Evolutionary conservation across 139 green algal species (phyloP).

Genomic region (Raphidocelis subcapitata): DNA sequence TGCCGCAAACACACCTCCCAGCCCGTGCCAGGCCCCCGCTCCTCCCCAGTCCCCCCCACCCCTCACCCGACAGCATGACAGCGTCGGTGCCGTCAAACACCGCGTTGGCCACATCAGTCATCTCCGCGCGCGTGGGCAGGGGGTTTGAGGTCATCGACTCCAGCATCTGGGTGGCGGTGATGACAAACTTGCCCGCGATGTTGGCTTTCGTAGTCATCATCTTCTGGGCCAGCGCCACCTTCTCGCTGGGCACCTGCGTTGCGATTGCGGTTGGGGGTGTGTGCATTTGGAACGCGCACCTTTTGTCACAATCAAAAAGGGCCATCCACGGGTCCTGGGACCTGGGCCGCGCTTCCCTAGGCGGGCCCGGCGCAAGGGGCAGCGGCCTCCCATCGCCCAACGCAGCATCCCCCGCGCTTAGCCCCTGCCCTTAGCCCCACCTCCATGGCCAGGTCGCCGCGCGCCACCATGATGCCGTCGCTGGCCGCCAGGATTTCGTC

Average conservation of each 20-base stretch:
- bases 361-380: no score
- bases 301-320: neutral
- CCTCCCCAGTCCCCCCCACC: no score
- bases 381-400: no score
- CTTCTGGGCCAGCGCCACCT: constrained; percentile 61
- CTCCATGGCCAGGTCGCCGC: constrained; percentile 72
- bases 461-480: constrained; percentile 66
- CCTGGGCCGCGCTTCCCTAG: no score
- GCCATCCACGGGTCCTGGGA: no score
- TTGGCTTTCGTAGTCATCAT: constrained; percentile 80
- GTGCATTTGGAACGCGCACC: no score
- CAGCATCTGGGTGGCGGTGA: constrained; percentile 67
- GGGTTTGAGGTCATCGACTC: constrained; percentile 55
- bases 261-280: no score
- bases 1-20: no score
- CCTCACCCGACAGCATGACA: constrained; percentile 54
- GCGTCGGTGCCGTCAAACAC: constrained; percentile 75
- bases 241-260: constrained; percentile 27
- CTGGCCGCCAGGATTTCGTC: constrained; percentile 49
- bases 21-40: no score
- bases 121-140: constrained; percentile 70
- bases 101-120: constrained; percentile 84
- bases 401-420: no score
- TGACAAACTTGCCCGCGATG: constrained; percentile 74
- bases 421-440: neutral